Base-by-base conservation (phyloP, 768 basidiomycete genomes). In the Calvatia gigantea region DNA sequence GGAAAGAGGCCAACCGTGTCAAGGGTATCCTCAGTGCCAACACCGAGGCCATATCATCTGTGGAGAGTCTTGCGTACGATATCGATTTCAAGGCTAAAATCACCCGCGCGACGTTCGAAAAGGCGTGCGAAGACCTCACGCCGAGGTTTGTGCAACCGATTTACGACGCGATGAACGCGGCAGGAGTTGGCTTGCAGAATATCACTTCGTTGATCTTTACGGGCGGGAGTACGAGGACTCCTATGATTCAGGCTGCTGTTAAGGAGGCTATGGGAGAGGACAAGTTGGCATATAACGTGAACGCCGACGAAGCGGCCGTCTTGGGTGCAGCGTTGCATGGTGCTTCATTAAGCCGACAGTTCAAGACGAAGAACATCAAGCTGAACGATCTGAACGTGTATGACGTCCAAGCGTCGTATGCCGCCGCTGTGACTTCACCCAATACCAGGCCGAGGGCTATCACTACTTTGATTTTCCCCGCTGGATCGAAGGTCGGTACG, bases 1-100 rank as follows among this genome's bases (percentile, higher is more conserved):
- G 91, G 84, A 96, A 95, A 68, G 97, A 99, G 70, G 92, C 96
- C 1, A 83, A 82, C 15, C 82, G 95, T 57, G 82, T 98, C 62
- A 99, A 98, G 75, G 79, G 85, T 6, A 89, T 99, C 60, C 72
- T 99, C 57, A 97, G 94, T 68, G 97, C 96, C 33, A 99, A 99
- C 65, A 75, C 77, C 12, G 94, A 96, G 29, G 87, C 87, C 6
- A 74, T 71, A 35, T 81, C 90, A 3, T 78, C 91, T 84, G 83
- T 98, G 25, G 97, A 99, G 72, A 92, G 91, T 60, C 68, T 92
- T 7, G 89, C 86, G 33, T 88, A 88, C 67, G 97, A 98, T 63
- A 82, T 96, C 33, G 97, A 99, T 69, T 96, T 94, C 75, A 82
- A 82, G 64, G 71, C 85, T 46, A 89, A 88, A 66, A 70, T 98